Evolutionary conservation across 805 yeast genomes (phyloP).

Genomic region (Zygoascus biomembranicola): DNA sequence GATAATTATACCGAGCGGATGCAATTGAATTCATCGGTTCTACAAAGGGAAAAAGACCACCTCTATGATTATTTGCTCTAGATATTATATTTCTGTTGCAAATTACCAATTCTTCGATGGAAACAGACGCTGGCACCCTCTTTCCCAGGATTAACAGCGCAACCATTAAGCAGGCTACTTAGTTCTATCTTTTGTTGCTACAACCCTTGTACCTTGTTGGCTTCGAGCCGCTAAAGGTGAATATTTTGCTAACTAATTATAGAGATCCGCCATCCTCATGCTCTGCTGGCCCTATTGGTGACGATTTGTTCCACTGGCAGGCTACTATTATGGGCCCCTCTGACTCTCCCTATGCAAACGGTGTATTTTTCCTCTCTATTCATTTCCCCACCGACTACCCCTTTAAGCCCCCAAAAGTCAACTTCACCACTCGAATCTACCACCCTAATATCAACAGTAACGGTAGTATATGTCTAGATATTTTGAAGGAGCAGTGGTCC

Average conservation of each 20-base stretch:
- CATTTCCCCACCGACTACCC: constrained; percentile 99
- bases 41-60: too few species aligned
- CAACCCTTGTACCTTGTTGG: too few species aligned
- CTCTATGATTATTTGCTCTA: too few species aligned
- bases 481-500: constrained; percentile 97
- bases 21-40: too few species aligned
- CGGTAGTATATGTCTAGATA: constrained; percentile 95
- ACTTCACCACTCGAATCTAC: constrained; percentile 90
- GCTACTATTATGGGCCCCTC: constrained; percentile 99
- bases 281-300: constrained; percentile 98
- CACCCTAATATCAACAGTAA: constrained; percentile 95
- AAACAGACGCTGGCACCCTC: too few species aligned
- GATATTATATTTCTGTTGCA: too few species aligned
- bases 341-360: constrained; percentile 81
- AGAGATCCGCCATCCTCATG: constrained; percentile 99
- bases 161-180: too few species aligned
- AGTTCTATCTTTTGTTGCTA: too few species aligned
- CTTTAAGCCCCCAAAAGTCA: constrained; percentile 92
- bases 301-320: constrained; percentile 98
- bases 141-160: too few species aligned
- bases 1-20: too few species aligned
- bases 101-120: too few species aligned
- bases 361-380: constrained; percentile 91
- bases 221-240: too few species aligned
- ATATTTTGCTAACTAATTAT: background rate